Base-by-base conservation (phyloP, 1,139 yeast species). In the Kurtzmaniella natalensis region DNA sequence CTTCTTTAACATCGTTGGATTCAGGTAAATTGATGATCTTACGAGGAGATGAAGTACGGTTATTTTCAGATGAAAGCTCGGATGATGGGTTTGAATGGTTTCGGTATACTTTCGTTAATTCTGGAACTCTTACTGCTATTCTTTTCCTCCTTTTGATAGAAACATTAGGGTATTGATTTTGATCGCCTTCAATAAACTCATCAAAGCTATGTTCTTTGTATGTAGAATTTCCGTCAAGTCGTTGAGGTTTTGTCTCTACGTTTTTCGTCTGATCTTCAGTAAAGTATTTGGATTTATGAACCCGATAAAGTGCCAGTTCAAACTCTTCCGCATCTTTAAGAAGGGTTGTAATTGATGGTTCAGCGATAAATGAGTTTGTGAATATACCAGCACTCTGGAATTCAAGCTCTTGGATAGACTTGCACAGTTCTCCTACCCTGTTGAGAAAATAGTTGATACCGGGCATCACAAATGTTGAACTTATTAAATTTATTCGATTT, bases 341-440 rank as follows among this genome's bases (percentile, higher is more conserved):
- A 25, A 81, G 57, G n/a, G 67, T 57, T 5, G 81, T 77, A 38
- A 80, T 77, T 25, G 72, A 71, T 1, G 81, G 81, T 23, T 70
- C 60, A 22, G 64, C 57, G 8, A 76, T 64, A 15, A 80, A 59
- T 5, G 88, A 78, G 47, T 80, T 80, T 25, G 86, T 76, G 55
- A 81, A 81, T 23, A 76, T 68, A 1, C 85, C 84, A 0, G 83
- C 72, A 0, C 69, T 61, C 2, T 64, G 51, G 47, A 78, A 78
- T 35, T 70, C 55, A 7, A 68, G 59, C 2, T 63, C 36, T 20
- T 50, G 46, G 8, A 59, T 41, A 1, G 46, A 37, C 14, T 47
- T 45, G 18, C 46, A 41, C 42, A 53, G 51, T 22, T 47, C 50
- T 11, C 54, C 49, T 19, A 55, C 47, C 23, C 51, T 43, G 8